These are phyloP conservation scores for Venturia aucupariae DNA, from an alignment of 2,329 filamentous ascomycete genomes.

Conservation along the genomic window DNA sequence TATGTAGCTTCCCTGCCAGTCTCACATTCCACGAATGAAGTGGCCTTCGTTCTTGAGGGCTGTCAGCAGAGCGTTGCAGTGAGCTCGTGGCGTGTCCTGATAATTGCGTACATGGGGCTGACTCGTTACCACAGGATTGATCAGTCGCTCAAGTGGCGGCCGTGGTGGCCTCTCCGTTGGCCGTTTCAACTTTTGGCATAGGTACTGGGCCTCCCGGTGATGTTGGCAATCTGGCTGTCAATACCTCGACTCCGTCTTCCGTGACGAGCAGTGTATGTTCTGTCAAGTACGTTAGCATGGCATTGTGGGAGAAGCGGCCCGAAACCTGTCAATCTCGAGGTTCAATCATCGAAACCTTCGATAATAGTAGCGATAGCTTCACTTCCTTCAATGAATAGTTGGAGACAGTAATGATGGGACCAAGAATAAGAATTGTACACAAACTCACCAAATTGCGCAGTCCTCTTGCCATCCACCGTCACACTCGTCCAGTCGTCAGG, in stretches of 20 bases:
- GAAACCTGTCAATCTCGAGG: not conserved
- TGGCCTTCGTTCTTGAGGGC: not conserved
- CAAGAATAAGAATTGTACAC: not conserved
- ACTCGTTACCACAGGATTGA: constrained; percentile 18
- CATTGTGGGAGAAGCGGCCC: not conserved
- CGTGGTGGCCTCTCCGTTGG: not conserved
- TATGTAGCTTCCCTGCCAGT: not conserved
- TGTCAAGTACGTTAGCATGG: constrained; percentile 21
- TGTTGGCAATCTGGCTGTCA: constrained; percentile 63
- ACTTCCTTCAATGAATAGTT: not conserved
- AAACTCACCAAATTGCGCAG: constrained; percentile 78
- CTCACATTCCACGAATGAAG: not conserved
- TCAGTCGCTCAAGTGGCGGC: not conserved
- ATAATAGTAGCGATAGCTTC: not conserved
- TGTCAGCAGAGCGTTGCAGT: not conserved
- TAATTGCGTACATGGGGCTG: not conserved
- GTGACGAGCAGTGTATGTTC: constrained; percentile 81
- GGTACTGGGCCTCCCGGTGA: constrained; percentile 67
- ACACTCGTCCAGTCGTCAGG: constrained; percentile 98
- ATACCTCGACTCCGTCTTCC: constrained; percentile 69
- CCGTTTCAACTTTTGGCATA: constrained; percentile 37
- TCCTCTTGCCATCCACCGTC: constrained; percentile 78
- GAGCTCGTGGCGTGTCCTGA: not conserved
- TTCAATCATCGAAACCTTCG: not conserved
- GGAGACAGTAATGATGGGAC: not conserved